Evolutionary conservation across 1,139 yeast species (phyloP), one percentile per base, ranked within the genome.

Genomic region (Blastobotrys arbuscula): DNA sequence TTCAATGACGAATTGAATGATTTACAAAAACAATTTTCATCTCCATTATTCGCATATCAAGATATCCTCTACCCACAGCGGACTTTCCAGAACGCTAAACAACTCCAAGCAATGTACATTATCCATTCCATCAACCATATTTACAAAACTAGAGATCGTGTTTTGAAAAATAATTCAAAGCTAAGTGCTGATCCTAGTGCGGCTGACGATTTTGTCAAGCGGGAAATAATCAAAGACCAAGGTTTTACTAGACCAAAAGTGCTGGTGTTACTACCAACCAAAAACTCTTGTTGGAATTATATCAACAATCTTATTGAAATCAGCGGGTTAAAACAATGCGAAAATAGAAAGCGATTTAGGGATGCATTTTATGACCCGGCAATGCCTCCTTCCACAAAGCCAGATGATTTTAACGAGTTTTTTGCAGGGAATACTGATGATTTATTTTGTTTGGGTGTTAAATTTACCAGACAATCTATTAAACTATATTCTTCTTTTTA

Each of bases 181-280:
- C 66, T 83, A 44, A 70, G 73, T 24, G 62, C 68, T 13, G 72
- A 72, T 43, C 67, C 69, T 12, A 48, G 62, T 57, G 28, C 36
- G n/a, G 71, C 71, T 43, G 51, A 62, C 56, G 28, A 24, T 15
- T 16, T n/a, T 18, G 15, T 15, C 8, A 16, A 19, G 15, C 24
- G 21, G 16, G 31, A 23, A 23, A 3, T 2, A n/a, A 42, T 50
- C 4, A 72, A 95, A 51, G 98, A 92, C 64, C 98, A 92, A 66
- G 97, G 98, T 15, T 94, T 89, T 62, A 90, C 97, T 0, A 76
- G 97, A 53, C 96, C 98, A 1, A 90, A 89, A 61, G 90, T 84
- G 1, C 71, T 92, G 50, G 79, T 92, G 5, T 68, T 92, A 35
- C 71, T 88, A 43, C 97, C 99, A 8, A 88, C 96, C 0, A 77